Conservation (phyloP, 1,284 basidiomycete species). For the Agaricales sp. region DNA sequence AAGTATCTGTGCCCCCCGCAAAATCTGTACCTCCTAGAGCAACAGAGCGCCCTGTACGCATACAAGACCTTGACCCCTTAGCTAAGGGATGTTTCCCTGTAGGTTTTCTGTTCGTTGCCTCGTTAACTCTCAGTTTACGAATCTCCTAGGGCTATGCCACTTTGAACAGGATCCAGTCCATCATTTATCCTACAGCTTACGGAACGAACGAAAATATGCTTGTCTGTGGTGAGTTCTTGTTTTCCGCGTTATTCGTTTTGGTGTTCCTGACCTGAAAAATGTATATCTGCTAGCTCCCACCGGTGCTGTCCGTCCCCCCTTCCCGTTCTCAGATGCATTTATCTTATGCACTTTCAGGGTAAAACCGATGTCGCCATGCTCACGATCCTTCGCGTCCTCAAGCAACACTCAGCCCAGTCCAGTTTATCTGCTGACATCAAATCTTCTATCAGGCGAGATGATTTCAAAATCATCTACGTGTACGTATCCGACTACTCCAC, state of each 20-base stretch:
- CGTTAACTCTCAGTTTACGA: conserved; percentile 2
- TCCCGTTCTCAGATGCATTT: conserved; percentile 2
- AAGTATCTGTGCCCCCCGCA: conserved; percentile 86
- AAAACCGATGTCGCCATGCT: conserved; percentile 99
- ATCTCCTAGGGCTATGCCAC: conserved; percentile 67
- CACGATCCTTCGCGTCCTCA: conserved; percentile 81
- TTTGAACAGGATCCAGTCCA: conserved; percentile 93
- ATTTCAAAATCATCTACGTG: conserved; percentile 99
- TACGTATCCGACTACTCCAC: too few species aligned
- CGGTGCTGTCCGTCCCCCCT: conserved; percentile 64
- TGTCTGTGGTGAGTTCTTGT: conserved; percentile 70
- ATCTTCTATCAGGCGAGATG: conserved; percentile 54
- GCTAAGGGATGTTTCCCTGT: conserved; percentile 86
- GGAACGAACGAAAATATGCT: conserved; percentile 94
- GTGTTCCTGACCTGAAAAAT: too few species aligned
- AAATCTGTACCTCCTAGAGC: conserved; percentile 66
- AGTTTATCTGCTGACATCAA: conserved; percentile 27
- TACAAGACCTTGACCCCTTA: conserved; percentile 72
- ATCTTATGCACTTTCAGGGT: conserved; percentile 47
- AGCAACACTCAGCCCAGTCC: conserved; percentile 48
- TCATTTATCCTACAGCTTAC: conserved; percentile 92
- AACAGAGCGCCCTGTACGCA: conserved; percentile 65
- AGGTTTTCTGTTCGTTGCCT: conserved; percentile 16
- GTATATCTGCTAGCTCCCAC: conserved; percentile 79
- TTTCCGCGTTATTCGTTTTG: conserved; percentile 3